These are phyloP conservation scores for Sarocladium strictum DNA, from an alignment of 2,329 filamentous ascomycete genomes.

Conservation along the genomic window DNA sequence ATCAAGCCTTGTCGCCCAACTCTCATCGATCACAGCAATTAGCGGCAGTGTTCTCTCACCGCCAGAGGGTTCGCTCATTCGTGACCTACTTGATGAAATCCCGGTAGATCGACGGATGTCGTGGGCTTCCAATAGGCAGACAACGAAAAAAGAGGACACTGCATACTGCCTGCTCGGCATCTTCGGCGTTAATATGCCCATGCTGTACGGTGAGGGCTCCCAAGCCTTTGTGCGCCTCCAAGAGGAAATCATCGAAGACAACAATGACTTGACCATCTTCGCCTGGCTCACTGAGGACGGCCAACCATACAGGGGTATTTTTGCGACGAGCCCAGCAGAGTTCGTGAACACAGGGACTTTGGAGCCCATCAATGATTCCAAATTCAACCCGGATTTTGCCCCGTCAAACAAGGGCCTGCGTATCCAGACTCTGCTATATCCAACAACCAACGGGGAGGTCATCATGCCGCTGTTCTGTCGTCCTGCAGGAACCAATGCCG, in stretches of 20 bases:
- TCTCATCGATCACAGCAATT: neutral
- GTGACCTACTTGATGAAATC: constrained; percentile 7
- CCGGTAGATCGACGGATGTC: constrained; percentile 19
- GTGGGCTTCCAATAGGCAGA: constrained; percentile 21
- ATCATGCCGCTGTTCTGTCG: neutral
- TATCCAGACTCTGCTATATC: neutral
- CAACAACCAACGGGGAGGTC: neutral
- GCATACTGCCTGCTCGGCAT: constrained; percentile 26
- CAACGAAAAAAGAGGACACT: constrained; percentile 19
- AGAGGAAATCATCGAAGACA: constrained; percentile 22
- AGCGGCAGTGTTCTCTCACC: neutral
- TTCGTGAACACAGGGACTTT: neutral
- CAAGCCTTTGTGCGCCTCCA: constrained; percentile 23
- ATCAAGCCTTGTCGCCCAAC: neutral
- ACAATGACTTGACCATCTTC: constrained; percentile 23
- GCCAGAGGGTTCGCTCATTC: neutral
- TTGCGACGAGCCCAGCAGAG: neutral
- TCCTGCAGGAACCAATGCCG: neutral
- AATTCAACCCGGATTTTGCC: neutral
- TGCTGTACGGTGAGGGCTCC: constrained; percentile 23
- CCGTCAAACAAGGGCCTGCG: neutral
- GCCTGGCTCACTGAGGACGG: constrained; percentile 12
- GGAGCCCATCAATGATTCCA: neutral
- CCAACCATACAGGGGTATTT: neutral
- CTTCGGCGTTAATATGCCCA: constrained; percentile 24